These are phyloP conservation scores for Avicennia marina DNA, from an alignment of 257 asterid genomes.

Conservation along the genomic window DNA sequence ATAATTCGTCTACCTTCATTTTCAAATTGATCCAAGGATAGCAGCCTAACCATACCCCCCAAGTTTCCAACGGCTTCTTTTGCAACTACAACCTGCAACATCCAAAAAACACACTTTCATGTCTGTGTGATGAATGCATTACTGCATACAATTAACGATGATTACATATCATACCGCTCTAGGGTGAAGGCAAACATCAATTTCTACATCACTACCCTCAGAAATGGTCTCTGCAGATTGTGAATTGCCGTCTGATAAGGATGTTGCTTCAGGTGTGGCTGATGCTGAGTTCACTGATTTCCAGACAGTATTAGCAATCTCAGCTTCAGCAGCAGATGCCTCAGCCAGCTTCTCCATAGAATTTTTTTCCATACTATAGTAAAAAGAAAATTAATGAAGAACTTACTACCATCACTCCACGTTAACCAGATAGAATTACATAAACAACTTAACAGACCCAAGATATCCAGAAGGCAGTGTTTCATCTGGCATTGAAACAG, in stretches of 20 bases:
- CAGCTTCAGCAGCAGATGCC: slow-evolving; percentile 99
- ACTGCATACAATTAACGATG: not conserved
- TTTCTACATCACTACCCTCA: slow-evolving; percentile 77
- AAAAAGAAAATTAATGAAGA: slow-evolving; percentile 12
- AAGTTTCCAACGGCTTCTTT: slow-evolving; percentile 90
- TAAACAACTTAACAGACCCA: slow-evolving; percentile 44
- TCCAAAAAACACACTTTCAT: slow-evolving; percentile 18
- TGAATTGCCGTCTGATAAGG: slow-evolving; percentile 64
- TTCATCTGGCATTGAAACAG: slow-evolving; percentile 44
- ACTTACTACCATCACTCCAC: slow-evolving; percentile 1
- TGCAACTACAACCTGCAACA: slow-evolving; percentile 91
- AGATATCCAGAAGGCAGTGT: slow-evolving; percentile 44
- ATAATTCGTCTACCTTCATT: slow-evolving; percentile 95
- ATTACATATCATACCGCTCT: slow-evolving; percentile 70
- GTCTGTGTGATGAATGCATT: slow-evolving; percentile 3
- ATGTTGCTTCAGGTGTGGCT: slow-evolving; percentile 61
- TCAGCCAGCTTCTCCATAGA: slow-evolving; percentile 88
- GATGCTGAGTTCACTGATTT: slow-evolving; percentile 83
- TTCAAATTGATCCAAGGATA: slow-evolving; percentile 96
- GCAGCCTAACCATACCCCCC: slow-evolving; percentile 98
- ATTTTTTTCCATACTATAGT: slow-evolving; percentile 59
- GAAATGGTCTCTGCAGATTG: slow-evolving; percentile 67
- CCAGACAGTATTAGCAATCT: slow-evolving; percentile 95
- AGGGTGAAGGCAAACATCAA: slow-evolving; percentile 90
- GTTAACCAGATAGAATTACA: slow-evolving; percentile 19